These are phyloP conservation scores for Mucor circinelloides DNA, from an alignment of 371 early-diverging fungal genomes.

Conservation along the genomic window DNA sequence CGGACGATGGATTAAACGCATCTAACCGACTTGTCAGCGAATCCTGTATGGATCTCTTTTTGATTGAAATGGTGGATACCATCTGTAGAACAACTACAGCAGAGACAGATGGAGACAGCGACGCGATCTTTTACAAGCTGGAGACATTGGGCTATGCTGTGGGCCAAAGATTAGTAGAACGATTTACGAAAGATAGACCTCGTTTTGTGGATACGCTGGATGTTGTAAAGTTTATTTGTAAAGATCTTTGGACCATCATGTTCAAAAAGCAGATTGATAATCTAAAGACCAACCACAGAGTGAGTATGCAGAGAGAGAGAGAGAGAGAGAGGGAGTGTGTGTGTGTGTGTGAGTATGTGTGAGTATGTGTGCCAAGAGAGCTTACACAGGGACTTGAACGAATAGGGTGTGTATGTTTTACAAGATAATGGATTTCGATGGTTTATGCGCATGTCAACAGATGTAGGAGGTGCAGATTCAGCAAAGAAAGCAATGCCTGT, in stretches of 20 bases:
- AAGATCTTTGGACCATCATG: slow-evolving; percentile 92
- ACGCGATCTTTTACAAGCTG: slow-evolving; percentile 83
- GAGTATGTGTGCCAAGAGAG: no score
- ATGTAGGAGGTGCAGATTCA: slow-evolving; percentile 75
- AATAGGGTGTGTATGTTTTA: slow-evolving; percentile 94
- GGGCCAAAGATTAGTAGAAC: slow-evolving; percentile 86
- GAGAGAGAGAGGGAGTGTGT: not conserved
- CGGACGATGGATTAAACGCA: not conserved
- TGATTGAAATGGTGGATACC: slow-evolving; percentile 80
- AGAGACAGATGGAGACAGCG: slow-evolving; percentile 73
- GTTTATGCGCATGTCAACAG: slow-evolving; percentile 88
- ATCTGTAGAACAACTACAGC: slow-evolving; percentile 62
- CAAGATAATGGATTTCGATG: slow-evolving; percentile 96
- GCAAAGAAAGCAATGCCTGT: slow-evolving; percentile 80
- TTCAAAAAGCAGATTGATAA: slow-evolving; percentile 97
- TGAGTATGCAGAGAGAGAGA: slow-evolving; percentile 34
- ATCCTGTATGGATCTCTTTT: slow-evolving; percentile 71
- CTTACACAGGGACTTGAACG: no score
- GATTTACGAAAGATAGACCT: slow-evolving; percentile 79
- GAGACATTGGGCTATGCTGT: slow-evolving; percentile 90
- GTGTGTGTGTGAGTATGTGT: no score
- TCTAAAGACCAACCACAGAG: slow-evolving; percentile 96
- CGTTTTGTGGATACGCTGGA: slow-evolving; percentile 91
- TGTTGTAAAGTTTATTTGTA: slow-evolving; percentile 97
- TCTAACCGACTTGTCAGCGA: slow-evolving; percentile 56